These are phyloP conservation scores for Lobosporangium transversale DNA, from an alignment of 192 early-diverging fungal genomes.

Conservation along the genomic window DNA sequence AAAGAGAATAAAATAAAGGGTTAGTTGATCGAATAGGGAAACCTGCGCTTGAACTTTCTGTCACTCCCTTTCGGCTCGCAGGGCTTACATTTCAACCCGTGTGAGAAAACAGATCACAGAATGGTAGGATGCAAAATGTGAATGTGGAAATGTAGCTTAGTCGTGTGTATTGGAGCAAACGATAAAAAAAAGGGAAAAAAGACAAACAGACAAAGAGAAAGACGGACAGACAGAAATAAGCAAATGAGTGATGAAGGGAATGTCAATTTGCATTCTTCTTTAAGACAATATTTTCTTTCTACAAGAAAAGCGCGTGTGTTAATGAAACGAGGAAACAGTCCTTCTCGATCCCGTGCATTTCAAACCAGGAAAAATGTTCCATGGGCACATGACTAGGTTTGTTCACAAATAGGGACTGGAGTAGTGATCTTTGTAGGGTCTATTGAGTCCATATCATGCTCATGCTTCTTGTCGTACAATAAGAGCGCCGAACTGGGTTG, in stretches of 20 bases:
- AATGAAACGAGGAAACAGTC: no score
- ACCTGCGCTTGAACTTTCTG: background rate
- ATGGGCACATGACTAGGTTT: no score
- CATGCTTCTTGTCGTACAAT: no score
- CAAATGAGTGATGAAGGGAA: background rate
- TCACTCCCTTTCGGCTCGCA: background rate
- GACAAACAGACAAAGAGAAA: background rate
- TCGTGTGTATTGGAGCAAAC: background rate
- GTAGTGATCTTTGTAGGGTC: no score
- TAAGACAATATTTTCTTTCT: no score
- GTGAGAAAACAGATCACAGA: background rate
- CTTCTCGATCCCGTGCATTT: no score
- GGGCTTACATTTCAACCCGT: background rate
- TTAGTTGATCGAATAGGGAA: background rate
- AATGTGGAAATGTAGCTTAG: background rate
- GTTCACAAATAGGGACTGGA: no score
- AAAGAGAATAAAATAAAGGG: background rate
- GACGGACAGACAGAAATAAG: background rate
- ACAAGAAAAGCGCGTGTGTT: no score
- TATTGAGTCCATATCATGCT: no score
- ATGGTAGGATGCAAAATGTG: background rate
- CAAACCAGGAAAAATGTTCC: no score
- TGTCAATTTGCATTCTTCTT: no score
- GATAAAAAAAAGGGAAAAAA: background rate
- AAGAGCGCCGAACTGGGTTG: background rate